Evolutionary conservation across 2,329 filamentous ascomycete species (phyloP).

Genomic region (Xylaria multiplex): DNA sequence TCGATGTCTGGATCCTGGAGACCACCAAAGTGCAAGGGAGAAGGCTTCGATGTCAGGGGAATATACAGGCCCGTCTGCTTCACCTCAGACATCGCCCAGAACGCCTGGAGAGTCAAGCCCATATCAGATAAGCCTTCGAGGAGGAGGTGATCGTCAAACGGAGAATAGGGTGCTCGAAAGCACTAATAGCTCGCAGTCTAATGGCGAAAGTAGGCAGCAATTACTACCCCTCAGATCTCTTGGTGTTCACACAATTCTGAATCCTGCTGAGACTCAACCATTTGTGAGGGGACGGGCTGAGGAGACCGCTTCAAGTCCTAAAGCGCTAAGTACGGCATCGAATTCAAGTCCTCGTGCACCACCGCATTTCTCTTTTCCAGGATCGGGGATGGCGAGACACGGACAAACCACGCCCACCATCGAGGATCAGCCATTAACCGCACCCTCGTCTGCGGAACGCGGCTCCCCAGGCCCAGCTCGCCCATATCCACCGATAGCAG

Average conservation of each 20-base stretch:
- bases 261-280: constrained; percentile 52
- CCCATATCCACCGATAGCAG: constrained; percentile 47
- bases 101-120: constrained; percentile 51
- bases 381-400: constrained; percentile 38
- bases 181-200: constrained; percentile 43
- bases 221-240: constrained; percentile 51
- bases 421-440: constrained; percentile 38
- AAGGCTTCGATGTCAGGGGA: constrained; percentile 72
- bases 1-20: constrained; percentile 68
- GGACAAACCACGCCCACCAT: constrained; percentile 41
- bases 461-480: constrained; percentile 48
- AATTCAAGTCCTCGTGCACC: constrained; percentile 43
- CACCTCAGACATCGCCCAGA: constrained; percentile 60
- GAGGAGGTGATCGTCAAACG: constrained; percentile 47
- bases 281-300: constrained; percentile 35
- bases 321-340: constrained; percentile 37
- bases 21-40: constrained; percentile 64
- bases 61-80: constrained; percentile 65
- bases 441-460: constrained; percentile 47
- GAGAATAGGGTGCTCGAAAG: constrained; percentile 46
- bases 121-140: constrained; percentile 45
- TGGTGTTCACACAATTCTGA: constrained; percentile 58
- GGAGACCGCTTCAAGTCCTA: constrained; percentile 34
- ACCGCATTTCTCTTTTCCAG: constrained; percentile 41
- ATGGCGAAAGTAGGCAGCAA: constrained; percentile 46